Percentiles rank a stretch among this genome's conserved stretches.
Conservation (phyloP, 2,329 filamentous ascomycete genomes). For the Huntiella omanensis region DNA sequence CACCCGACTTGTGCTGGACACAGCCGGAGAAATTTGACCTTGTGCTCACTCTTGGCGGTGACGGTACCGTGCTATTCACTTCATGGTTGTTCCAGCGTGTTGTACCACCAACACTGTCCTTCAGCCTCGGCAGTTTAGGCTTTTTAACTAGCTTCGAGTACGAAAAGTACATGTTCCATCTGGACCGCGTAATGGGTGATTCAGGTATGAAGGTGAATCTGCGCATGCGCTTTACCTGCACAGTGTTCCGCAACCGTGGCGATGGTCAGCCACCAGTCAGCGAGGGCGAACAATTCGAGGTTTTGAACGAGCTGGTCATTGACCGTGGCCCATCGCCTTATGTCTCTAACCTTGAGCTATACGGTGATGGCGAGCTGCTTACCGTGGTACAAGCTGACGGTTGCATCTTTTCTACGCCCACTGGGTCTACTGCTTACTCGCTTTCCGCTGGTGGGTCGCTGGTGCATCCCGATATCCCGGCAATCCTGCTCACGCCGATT, state of each 20-base stretch:
- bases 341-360: conserved; percentile 89
- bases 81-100: conserved; percentile 85
- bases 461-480: conserved; percentile 90
- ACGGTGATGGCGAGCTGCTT: conserved; percentile 83
- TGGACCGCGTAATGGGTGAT: conserved; percentile 81
- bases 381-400: conserved; percentile 94
- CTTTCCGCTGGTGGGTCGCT: conserved; percentile 88
- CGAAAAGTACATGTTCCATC: conserved; percentile 66
- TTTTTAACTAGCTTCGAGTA: conserved; percentile 83
- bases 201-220: conserved; percentile 93
- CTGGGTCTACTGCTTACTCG: conserved; percentile 86
- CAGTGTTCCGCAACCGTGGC: conserved; percentile 61
- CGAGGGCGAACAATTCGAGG: conserved; percentile 91
- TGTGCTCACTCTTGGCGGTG: conserved; percentile 71
- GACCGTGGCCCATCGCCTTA: conserved; percentile 93
- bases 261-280: conserved; percentile 37
- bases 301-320: conserved; percentile 95
- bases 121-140: conserved; percentile 69
- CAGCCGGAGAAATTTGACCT: conserved; percentile 90
- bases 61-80: conserved; percentile 74
- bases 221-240: conserved; percentile 97
- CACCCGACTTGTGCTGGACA: conserved; percentile 84
- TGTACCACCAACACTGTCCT: conserved; percentile 68
- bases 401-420: conserved; percentile 94
- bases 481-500: conserved; percentile 90